Base-by-base conservation (phyloP, 257 asterid species). In the Nyctanthes arbortristis region DNA sequence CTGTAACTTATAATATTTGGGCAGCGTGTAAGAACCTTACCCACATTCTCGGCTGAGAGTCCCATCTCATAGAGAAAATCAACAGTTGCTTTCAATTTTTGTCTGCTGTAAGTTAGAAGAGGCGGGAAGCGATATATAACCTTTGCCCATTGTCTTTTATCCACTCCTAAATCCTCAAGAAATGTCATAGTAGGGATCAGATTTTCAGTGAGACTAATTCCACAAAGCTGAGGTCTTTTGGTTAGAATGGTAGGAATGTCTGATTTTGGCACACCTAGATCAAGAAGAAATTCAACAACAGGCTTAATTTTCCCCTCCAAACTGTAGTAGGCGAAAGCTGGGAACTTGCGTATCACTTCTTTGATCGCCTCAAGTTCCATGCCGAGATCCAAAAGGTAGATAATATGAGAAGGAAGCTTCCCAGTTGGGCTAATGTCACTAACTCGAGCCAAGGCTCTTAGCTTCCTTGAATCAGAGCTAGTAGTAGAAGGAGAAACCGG, bases 211-310 rank as follows among this genome's bases (percentile, higher is more conserved):
- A 93, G 94, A 70, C 97, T 93, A 47, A 93, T 93, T 59, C 98
- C 97, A 78, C 96, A 89, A 60, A 93, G 94, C 77, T 90, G 98
- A 84, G 97, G 98, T 80, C 98, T 80, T 79, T 87, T 88, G 73
- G 70, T 81, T 59, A 93, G 73, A 68, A 93, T 90, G 16, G 69
- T 80, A 47, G 96, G 94, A 60, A 93, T 89, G 66, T 89, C 89
- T 1, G 83, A 72, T 72, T 82, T 85, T 12, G 88, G 83, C 40
- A 93, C 78, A 6, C 98, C 97, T 45, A 90, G 84, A 63, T 88
- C 88, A 25, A 93, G 87, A 70, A 93, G 97, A 78, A 90, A 93
- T 39, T 90, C 96, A 36, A 93, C 94, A 3, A 87, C 83, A 0
- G 96, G 98, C 73, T 84, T 93, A 80, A 93, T 89, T 75, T 93